Conservation (phyloP, 2,329 filamentous ascomycete species). For the Trichoderma oligosporum region DNA sequence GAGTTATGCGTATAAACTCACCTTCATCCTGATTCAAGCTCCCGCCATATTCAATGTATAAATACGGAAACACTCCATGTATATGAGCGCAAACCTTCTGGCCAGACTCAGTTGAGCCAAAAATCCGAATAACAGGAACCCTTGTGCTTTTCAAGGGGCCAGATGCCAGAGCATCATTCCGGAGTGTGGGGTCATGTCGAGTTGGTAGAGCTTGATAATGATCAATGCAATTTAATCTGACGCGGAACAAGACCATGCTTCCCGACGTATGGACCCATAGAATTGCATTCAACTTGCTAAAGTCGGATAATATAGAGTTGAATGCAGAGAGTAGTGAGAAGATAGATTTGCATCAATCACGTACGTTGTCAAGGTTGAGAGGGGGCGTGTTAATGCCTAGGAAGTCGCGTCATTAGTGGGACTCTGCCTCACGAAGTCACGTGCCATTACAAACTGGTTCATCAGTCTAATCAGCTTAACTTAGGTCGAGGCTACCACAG, state of each 20-base stretch:
- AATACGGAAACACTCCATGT: slow-evolving; percentile 90
- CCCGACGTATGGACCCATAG: slow-evolving; percentile 22
- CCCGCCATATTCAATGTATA: slow-evolving; percentile 85
- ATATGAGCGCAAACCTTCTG: slow-evolving; percentile 96
- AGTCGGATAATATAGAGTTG: not conserved
- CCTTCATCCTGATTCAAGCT: slow-evolving; percentile 63
- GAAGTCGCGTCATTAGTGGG: slow-evolving; percentile 12
- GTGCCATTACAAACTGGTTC: too few species aligned
- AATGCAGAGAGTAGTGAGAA: too few species aligned
- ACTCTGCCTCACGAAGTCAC: slow-evolving; percentile 28
- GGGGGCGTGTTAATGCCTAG: slow-evolving; percentile 6
- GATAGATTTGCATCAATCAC: not conserved
- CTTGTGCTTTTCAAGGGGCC: slow-evolving; percentile 62
- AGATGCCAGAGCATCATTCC: slow-evolving; percentile 57
- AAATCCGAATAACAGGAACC: slow-evolving; percentile 83
- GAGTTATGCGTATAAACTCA: slow-evolving; percentile 41
- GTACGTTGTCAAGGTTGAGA: too few species aligned
- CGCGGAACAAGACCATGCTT: slow-evolving; percentile 67
- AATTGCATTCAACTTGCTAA: not conserved
- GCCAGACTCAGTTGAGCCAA: slow-evolving; percentile 88
- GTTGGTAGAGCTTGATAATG: slow-evolving; percentile 82
- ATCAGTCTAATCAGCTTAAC: too few species aligned
- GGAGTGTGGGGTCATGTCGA: slow-evolving; percentile 74
- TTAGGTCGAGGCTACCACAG: too few species aligned
- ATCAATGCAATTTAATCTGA: slow-evolving; percentile 94